Base-by-base conservation (phyloP, 129 eudicot species). In the Flaveria bidentis region DNA sequence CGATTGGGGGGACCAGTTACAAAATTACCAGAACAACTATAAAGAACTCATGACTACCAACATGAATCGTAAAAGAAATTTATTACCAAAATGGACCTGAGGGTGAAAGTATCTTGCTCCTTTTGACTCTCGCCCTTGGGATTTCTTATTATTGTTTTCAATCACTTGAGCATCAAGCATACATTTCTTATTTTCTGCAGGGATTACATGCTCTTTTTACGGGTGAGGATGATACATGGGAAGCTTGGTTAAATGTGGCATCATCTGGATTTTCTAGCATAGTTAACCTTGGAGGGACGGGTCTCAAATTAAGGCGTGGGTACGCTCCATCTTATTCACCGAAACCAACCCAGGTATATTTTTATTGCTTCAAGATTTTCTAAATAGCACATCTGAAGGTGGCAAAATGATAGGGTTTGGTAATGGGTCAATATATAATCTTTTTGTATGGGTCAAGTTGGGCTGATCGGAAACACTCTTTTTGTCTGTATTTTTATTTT, bases 221-320 rank as follows among this genome's bases (percentile, higher is more conserved):
- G 5, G 99, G 99, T 20, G 99, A 95, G 81, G 99, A 95, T 91
- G 91, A 89, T 80, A 91, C 99, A n/a, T 95, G 99, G 99, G 99
- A 95, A 78, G 97, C 99, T 46, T 91, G 96, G 97, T 87, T 95
- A 69, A 84, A 80, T 83, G 76, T 75, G 44, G 88, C 88, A 44
- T 79, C 94, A 62, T 87, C 94, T 78, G 97, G 96, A 46, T 87
- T 91, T 83, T 76, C 97, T 72, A 69, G 81, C 84, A 81, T 86
- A 52, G 80, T 89, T 69, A 83, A 50, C 67, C 58, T 89, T 50
- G 97, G 93, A 30, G 88, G 92, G 61, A 86, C 84, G 62, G 90
- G 92, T 66, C 74, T 89, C 14, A 87, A 86, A 70, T 73, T 95
- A 69, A 89, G 99, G 78, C 97, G 99, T 73, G 99, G 99, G 67